Evolutionary conservation across 2,329 filamentous ascomycete species (phyloP).

Genomic region (Arthrobotrys sphaeroides): DNA sequence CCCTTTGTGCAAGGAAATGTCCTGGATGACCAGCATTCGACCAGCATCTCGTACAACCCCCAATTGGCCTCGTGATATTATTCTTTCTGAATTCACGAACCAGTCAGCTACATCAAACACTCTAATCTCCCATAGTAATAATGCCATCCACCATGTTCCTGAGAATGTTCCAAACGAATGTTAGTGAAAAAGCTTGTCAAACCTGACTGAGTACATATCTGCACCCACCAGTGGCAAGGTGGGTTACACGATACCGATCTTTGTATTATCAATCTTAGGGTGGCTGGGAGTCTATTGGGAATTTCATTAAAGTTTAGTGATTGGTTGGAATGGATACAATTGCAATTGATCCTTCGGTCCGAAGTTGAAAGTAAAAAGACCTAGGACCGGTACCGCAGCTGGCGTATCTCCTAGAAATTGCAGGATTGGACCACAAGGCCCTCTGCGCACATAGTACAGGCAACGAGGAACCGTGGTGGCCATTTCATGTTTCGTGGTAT

Average conservation of each 20-base stretch:
- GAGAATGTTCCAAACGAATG: neutral
- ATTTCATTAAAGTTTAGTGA: neutral
- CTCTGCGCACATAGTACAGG: too few relatives aligned
- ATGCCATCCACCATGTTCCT: neutral
- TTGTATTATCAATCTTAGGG: neutral
- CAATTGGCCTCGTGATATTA: neutral
- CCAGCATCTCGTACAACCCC: neutral
- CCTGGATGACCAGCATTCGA: neutral
- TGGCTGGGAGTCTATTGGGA: neutral
- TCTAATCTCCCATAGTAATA: too few relatives aligned
- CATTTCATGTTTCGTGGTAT: too few relatives aligned
- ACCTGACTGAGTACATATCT: neutral
- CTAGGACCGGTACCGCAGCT: too few relatives aligned
- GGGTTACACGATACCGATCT: constrained; percentile 12
- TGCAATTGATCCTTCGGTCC: neutral
- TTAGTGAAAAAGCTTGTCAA: neutral
- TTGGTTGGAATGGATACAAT: neutral
- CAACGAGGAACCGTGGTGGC: too few relatives aligned
- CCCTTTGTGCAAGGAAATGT: neutral
- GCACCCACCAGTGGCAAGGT: neutral
- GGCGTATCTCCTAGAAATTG: too few relatives aligned
- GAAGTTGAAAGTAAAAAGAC: too few relatives aligned
- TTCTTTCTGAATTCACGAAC: constrained; percentile 3
- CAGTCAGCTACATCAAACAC: neutral
- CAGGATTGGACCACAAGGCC: too few relatives aligned